Percentiles rank a stretch among this genome's conserved stretches.
Evolutionary conservation across 306 rosid genomes (phyloP).

Genomic region (Mucuna pruriens): DNA sequence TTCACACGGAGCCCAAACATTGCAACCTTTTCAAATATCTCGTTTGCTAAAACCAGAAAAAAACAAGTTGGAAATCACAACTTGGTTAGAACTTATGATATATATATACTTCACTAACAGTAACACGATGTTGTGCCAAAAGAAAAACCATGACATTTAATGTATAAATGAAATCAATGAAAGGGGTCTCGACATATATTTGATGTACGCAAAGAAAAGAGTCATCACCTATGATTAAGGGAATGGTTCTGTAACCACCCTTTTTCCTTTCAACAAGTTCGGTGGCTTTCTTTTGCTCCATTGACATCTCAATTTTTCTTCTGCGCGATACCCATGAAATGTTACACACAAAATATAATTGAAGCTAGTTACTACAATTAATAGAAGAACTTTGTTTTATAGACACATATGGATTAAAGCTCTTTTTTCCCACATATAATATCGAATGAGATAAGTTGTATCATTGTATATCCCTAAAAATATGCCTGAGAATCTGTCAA

Average conservation of each 20-base stretch:
- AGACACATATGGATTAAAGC: slow-evolving; percentile 29
- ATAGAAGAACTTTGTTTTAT: slow-evolving; percentile 20
- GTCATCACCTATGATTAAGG: slow-evolving; percentile 71
- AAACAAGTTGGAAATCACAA: background rate
- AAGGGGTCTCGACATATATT: too few species aligned
- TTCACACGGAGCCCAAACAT: slow-evolving; percentile 63
- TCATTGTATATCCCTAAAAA: too few species aligned
- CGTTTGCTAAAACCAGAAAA: slow-evolving; percentile 58
- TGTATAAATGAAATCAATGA: background rate
- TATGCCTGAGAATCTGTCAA: too few species aligned
- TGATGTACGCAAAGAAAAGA: slow-evolving; percentile 17
- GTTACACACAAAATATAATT: slow-evolving; percentile 8
- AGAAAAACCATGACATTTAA: background rate
- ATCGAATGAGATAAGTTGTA: too few species aligned
- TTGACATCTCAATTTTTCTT: slow-evolving; percentile 47
- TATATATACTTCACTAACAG: background rate
- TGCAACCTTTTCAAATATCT: slow-evolving; percentile 77
- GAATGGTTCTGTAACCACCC: slow-evolving; percentile 84
- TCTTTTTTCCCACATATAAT: slow-evolving; percentile 20
- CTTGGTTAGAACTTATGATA: background rate
- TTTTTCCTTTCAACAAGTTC: slow-evolving; percentile 41
- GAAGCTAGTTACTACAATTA: background rate
- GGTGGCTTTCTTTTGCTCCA: slow-evolving; percentile 43
- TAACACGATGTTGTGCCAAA: background rate
- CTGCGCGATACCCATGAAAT: slow-evolving; percentile 9